Conservation (phyloP, 495 filamentous ascomycete species). For the Jackrogersella multiformis region DNA sequence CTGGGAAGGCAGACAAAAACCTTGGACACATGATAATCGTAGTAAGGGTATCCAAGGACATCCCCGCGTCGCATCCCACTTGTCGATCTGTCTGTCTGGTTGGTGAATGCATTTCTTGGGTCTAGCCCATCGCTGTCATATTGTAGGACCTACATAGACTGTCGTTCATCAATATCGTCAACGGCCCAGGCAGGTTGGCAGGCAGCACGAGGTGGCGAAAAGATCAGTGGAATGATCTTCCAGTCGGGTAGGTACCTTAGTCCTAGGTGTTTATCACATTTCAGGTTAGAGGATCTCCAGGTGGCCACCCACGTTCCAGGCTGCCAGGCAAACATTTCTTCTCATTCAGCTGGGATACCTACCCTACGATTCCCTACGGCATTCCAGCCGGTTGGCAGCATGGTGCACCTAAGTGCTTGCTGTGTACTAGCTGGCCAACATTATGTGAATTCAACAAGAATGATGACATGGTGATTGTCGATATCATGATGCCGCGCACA, state of each 20-base stretch:
- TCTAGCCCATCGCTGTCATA: conserved; percentile 21
- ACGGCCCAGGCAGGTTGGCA: not conserved
- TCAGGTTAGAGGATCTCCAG: conserved; percentile 13
- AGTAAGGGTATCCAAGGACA: conserved; percentile 18
- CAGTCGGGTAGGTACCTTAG: not conserved
- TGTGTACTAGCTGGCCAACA: conserved; percentile 15
- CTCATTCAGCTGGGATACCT: not conserved
- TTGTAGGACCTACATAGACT: conserved; percentile 14
- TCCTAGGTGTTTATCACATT: not conserved
- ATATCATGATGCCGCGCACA: conserved; percentile 29
- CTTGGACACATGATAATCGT: conserved; percentile 31
- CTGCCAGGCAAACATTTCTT: conserved; percentile 6
- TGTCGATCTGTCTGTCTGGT: conserved; percentile 24
- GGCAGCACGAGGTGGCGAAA: conserved; percentile 22
- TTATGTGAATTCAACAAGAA: conserved; percentile 10
- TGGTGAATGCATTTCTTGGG: conserved; percentile 8
- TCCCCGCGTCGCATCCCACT: conserved; percentile 35
- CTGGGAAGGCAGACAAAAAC: conserved; percentile 23
- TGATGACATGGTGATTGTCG: conserved; percentile 25
- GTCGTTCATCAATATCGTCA: conserved; percentile 5
- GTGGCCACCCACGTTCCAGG: conserved; percentile 11
- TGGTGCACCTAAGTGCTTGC: conserved; percentile 21
- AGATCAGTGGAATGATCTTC: conserved; percentile 25
- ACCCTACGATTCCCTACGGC: not conserved
- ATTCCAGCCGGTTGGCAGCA: conserved; percentile 23